A percentile compares a stretch with the other conserved stretches of the same genome.
phyloP scores from a whole-genome alignment of 805 yeast genomes.

The Pichia californica region DNA sequence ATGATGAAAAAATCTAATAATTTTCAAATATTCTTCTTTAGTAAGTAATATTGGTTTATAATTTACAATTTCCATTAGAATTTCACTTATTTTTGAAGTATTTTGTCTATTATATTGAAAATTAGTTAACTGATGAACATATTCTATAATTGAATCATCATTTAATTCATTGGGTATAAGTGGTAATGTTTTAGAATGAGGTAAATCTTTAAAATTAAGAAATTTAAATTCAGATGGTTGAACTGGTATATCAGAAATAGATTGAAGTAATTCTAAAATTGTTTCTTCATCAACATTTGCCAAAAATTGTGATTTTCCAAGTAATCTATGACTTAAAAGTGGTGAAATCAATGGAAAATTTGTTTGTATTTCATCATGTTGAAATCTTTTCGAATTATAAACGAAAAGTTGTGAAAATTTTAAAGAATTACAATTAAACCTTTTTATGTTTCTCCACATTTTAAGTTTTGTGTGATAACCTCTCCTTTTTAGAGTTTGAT shows the following conservation, averaged over 20 bases:
- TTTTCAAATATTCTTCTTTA: conserved; percentile 16
- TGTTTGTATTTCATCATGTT: neutral
- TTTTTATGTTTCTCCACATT: neutral
- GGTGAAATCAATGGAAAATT: conserved; percentile 9
- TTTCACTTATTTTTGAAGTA: conserved; percentile 12
- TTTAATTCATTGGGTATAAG: conserved; percentile 9
- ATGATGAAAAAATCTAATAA: conserved; percentile 18
- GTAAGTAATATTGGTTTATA: conserved; percentile 14
- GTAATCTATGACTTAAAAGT: conserved; percentile 4
- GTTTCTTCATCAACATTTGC: conserved; percentile 14
- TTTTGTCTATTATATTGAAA: conserved; percentile 15
- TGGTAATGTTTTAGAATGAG: conserved; percentile 16
- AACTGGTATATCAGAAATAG: conserved; percentile 19
- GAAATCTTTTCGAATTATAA: neutral
- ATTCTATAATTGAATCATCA: conserved; percentile 13
- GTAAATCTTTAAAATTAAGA: conserved; percentile 18
- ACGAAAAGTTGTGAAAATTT: no score
- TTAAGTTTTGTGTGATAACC: no score
- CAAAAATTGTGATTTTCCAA: conserved; percentile 7
- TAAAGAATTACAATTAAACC: no score
- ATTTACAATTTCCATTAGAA: conserved; percentile 12
- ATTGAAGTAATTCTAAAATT: conserved; percentile 19
- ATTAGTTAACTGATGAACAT: conserved; percentile 16
- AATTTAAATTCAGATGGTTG: conserved; percentile 16
- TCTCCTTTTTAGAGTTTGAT: no score